These are phyloP conservation scores for Yamadazyma laniorum DNA, from an alignment of 805 yeast genomes.

Conservation along the genomic window DNA sequence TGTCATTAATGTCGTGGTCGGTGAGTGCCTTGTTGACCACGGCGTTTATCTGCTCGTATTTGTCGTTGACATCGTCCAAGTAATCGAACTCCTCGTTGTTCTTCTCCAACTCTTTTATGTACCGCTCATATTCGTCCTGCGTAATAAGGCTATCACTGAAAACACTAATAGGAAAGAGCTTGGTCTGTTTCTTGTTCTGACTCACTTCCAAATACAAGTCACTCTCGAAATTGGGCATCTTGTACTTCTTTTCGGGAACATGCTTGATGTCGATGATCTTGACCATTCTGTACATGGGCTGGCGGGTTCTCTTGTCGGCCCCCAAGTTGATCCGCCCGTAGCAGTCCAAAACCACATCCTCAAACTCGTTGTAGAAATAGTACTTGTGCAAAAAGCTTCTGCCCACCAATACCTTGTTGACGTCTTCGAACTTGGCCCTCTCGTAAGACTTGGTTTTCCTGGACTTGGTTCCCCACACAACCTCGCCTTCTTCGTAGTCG, in stretches of 20 bases:
- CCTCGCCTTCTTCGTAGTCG: slow-evolving; percentile 32
- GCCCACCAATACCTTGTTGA: slow-evolving; percentile 74
- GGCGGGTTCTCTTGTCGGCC: slow-evolving; percentile 55
- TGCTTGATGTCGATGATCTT: slow-evolving; percentile 65
- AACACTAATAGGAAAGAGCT: slow-evolving; percentile 71
- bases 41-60: slow-evolving; percentile 56
- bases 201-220: slow-evolving; percentile 64
- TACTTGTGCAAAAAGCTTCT: slow-evolving; percentile 71
- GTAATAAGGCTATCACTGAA: slow-evolving; percentile 78
- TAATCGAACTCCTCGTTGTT: slow-evolving; percentile 61
- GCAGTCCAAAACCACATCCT: slow-evolving; percentile 65
- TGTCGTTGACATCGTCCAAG: slow-evolving; percentile 59
- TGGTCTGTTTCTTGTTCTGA: slow-evolving; percentile 75
- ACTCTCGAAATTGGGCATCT: slow-evolving; percentile 41
- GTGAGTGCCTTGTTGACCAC: slow-evolving; percentile 69
- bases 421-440: slow-evolving; percentile 55
- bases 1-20: slow-evolving; percentile 70
- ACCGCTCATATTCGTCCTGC: slow-evolving; percentile 69
- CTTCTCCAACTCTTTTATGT: slow-evolving; percentile 57
- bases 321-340: slow-evolving; percentile 86
- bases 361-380: slow-evolving; percentile 81
- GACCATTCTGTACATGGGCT: slow-evolving; percentile 77
- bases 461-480: slow-evolving; percentile 30
- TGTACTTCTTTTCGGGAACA: slow-evolving; percentile 41
- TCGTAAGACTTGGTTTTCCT: slow-evolving; percentile 20